Base-by-base conservation (phyloP, 2,329 filamentous ascomycete genomes). In the Aureobasidium sp. region DNA sequence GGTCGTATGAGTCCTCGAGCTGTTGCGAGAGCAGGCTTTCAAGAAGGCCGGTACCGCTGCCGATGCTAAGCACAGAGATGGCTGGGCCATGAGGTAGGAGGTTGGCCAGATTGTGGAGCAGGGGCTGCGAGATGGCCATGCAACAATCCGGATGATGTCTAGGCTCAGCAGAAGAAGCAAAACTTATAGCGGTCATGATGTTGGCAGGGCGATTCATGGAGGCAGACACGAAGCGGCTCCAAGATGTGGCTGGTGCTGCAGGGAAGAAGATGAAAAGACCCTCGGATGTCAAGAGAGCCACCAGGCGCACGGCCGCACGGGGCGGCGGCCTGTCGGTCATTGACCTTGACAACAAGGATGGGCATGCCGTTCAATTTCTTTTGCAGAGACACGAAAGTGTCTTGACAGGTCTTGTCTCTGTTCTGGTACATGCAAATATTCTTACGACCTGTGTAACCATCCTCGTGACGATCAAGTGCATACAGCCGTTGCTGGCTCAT, bases 21-120 rank as follows among this genome's bases (percentile, higher is more conserved):
- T 69, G 53, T 19, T 72, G 61, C 29, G 81, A 69, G 3, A 78
- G 68, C 6, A 78, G 66, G 2, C 72, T 72, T 70, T 82, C 81
- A 17, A 83, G 72, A 8, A 82, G 72, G 27, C 81, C 81, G 47
- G 72, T 78, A 49, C 81, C 81, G 64, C 77, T 77, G 61, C 81
- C 81, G 53, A 83, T 74, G 2, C 78, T 80, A 42, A 80, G 67
- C 15, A 58, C 64, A 37, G 54, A 58, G 14, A 71, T 61, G 40
- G 61, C 61, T 5, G 69, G 69, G 7, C 52, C n/a, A n/a, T n/a
- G 19, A 29, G 4, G 67, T 19, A 65, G 56, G 24, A 56, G 19
- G 17, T 47, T 35, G 39, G 40, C 31, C 37, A 65, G 19, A n/a
- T 33, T 42, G 19, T 61, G 31, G 49, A 65, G 49, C 27, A 64